A percentile compares a stretch with the other conserved stretches of the same genome.
Conservation (phyloP, 1,284 basidiomycete genomes). For the Sanghuangporus baumii region DNA sequence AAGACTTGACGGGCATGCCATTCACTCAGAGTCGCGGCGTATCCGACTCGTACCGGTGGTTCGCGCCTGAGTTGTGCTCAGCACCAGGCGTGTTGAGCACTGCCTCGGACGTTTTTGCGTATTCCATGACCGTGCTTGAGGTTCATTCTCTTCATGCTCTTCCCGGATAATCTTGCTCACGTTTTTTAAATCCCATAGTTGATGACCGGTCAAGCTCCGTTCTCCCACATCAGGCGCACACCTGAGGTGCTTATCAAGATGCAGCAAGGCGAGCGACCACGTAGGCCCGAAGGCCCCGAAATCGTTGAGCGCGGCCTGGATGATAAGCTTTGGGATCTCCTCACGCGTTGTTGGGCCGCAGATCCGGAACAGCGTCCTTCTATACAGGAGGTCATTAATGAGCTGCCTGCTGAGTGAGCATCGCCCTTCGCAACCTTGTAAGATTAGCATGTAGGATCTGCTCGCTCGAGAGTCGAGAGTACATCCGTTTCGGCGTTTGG, state of each 20-base stretch:
- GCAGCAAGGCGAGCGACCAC: constrained; percentile 36
- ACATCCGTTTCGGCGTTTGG: not conserved
- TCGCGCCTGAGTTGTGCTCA: constrained; percentile 51
- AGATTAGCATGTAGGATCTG: not conserved
- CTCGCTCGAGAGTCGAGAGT: not conserved
- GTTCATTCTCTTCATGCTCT: constrained; percentile 24
- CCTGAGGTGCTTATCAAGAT: constrained; percentile 44
- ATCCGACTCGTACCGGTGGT: constrained; percentile 44
- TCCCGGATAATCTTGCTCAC: not conserved
- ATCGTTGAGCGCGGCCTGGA: constrained; percentile 40
- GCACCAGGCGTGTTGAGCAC: constrained; percentile 42
- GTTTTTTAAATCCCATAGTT: constrained; percentile 28
- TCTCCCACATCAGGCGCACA: constrained; percentile 39
- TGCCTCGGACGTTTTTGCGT: constrained; percentile 47
- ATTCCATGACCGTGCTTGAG: constrained; percentile 51
- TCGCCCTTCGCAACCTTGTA: constrained; percentile 19
- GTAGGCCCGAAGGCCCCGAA: constrained; percentile 31
- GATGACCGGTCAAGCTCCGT: constrained; percentile 46
- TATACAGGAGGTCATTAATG: constrained; percentile 33
- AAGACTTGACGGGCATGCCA: constrained; percentile 45
- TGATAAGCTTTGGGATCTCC: constrained; percentile 40
- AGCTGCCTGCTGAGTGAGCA: constrained; percentile 9
- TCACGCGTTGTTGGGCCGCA: constrained; percentile 39
- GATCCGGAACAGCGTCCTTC: constrained; percentile 33
- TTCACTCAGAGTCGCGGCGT: constrained; percentile 49